Evolutionary conservation across 345 rosid species (phyloP), one percentile per base, ranked within the genome.

Genomic region (Brassica incana): DNA sequence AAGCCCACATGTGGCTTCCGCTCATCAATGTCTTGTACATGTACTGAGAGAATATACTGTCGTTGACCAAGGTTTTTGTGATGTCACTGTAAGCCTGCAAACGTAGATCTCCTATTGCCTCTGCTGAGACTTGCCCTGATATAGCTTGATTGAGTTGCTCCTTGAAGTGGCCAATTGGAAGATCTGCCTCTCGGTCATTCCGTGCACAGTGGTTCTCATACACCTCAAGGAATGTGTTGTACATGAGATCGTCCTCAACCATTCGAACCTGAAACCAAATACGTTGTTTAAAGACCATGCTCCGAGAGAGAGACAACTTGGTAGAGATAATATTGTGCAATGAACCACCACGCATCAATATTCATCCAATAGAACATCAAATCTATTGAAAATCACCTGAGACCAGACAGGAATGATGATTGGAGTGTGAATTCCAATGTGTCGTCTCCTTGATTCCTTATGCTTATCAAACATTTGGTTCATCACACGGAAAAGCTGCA

Each of bases 371-470:
- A 36, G 64, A 35, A 68, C 29, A 74, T 54, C 32, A 54, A 65
- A 70, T 54, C 72, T 43, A 67, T n/a, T 29, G 29, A 71, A 40
- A 72, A 38, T 86, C 61, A 95, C 98, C 98, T 96, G 99, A 73
- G 98, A 96, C 99, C 98, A 96, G 80, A 96, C 99, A 74, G 97
- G 99, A 87, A 96, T 93, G 54, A 92, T 93, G 79, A 96, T 96
- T 45, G 99, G 99, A 0, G 99, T 90, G 81, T 96, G 97, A 82
- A 96, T 92, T 84, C 82, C 88, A 76, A 96, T 85, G 85, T 93
- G 95, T 43, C 98, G 89, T 40, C 95, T 86, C 74, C 98, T 88
- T 60, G 99, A 92, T 82, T 96, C 97, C 84, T 96, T 93, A 81
- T 93, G 98, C 84, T 96, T 93, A 75, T 96, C 98, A 81, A 96